Evolutionary conservation across 116 monocot species (phyloP), one percentile per base, ranked within the genome.

Genomic region (Papilionanthe hybrid): DNA sequence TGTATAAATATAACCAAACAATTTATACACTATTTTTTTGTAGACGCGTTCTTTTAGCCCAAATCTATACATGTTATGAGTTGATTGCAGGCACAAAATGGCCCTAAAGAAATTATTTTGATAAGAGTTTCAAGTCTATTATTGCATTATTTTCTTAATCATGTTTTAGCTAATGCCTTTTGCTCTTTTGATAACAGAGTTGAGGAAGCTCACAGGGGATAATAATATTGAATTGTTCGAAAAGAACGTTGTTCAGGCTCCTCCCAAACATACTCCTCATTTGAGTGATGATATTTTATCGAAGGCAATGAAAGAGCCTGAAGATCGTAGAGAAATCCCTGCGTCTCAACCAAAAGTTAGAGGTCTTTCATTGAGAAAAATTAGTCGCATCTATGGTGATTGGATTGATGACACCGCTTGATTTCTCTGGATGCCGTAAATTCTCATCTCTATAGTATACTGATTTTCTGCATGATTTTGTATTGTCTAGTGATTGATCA

Each of bases 331-430:
- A 19, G 18, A 41, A 42, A 20, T n/a, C 5, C n/a, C 10, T 73
- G 8, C 5, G 44, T 42, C 19, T 44, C 43, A 44, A 22, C 18
- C 42, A 11, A 73, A 73, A n/a, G 44, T 73, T 44, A 73, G 73
- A 44, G n/a, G 1, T 44, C 73, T 73, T n/a, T 22, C 73, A 1
- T 22, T 73, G 73, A 44, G n/a, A 19, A 81, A 78, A 53, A 53
- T 53, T 22, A 81, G n/a, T 29, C 63, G 78, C 78, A 81, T 81
- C 66, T 82, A 82, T 53, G 85, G 66, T 18, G 82, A 79, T 23
- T 79, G 78, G 81, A 81, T 81, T 41, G 78, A 75, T 20, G 63
- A 80, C n/a, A 9, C 2, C 13, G 69, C 17, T 15, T 71, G 32
- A 65, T 25, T 65, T 65, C 5, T 18, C 4, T 57, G 18, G 18